Conservation (phyloP, 208 protist species). For the Trypanosoma congolense region DNA sequence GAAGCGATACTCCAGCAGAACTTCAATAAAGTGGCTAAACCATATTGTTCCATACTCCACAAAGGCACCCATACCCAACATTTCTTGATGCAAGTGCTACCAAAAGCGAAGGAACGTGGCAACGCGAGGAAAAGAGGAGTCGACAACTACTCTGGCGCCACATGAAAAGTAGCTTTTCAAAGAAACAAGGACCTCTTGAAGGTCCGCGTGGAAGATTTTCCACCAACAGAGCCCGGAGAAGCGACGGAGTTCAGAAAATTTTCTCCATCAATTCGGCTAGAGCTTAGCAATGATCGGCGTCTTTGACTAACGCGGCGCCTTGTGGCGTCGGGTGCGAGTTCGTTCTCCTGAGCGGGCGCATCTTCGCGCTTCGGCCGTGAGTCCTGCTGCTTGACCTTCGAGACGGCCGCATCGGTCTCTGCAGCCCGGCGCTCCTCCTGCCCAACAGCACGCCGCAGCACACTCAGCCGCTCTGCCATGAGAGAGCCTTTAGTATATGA, state of each 20-base stretch:
- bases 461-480: conserved; percentile 3
- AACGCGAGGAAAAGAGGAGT: conserved; percentile 4
- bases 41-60: too few species aligned
- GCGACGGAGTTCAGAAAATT: background rate
- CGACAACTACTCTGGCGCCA: background rate
- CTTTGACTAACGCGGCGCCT: background rate
- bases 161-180: background rate
- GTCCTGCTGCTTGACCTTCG: background rate
- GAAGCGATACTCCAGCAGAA: too few species aligned
- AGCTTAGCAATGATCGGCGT: background rate
- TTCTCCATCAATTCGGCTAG: background rate
- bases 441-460: conserved; percentile 14
- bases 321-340: background rate
- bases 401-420: background rate
- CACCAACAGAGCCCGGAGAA: background rate
- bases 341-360: background rate
- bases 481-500: background rate
- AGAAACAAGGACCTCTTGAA: background rate
- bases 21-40: too few species aligned
- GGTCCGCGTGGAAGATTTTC: background rate
- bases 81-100: too few species aligned
- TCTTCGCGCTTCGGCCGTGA: background rate
- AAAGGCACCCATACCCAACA: too few species aligned
- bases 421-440: conserved; percentile 7
- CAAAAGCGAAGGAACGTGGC: background rate